A percentile compares a stretch with the other conserved stretches of the same genome.
Conservation (phyloP, 1,284 basidiomycete genomes). For the Quambalaria eucalypti region DNA sequence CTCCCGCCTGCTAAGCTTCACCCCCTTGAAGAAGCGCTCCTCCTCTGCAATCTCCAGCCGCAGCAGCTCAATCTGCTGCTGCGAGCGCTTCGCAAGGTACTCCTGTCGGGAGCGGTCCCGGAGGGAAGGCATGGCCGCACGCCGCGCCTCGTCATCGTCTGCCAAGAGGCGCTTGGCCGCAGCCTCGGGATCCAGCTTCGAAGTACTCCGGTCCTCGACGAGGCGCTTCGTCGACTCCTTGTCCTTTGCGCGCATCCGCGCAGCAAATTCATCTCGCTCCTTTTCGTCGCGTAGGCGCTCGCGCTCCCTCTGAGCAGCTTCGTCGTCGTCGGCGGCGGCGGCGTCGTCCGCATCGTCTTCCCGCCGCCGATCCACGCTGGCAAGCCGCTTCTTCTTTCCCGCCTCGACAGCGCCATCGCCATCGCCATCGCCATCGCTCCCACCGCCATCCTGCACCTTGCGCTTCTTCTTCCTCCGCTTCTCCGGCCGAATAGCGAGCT, state of each 20-base stretch:
- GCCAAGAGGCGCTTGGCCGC: conserved; percentile 66
- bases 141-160: conserved; percentile 27
- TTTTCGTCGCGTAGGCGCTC: conserved; percentile 69
- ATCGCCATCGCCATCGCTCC: conserved; percentile 66
- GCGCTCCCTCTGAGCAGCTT: conserved; percentile 64
- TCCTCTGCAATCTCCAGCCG: conserved; percentile 62
- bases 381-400: neutral
- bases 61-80: conserved; percentile 88
- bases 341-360: conserved; percentile 12
- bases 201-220: conserved; percentile 72
- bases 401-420: conserved; percentile 17
- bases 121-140: conserved; percentile 27
- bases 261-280: conserved; percentile 86
- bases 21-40: conserved; percentile 38
- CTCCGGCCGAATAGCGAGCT: conserved; percentile 35
- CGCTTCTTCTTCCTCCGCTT: conserved; percentile 54
- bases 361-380: too few species aligned
- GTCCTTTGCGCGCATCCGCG: conserved; percentile 75
- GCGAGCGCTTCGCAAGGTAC: conserved; percentile 89
- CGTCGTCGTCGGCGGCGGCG: conserved; percentile 44
- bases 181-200: conserved; percentile 62
- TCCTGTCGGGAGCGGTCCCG: conserved; percentile 59
- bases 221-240: conserved; percentile 76
- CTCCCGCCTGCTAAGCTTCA: conserved; percentile 67
- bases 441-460: too few species aligned